Conservation (phyloP, 139 green algal genomes). For the Nannochloris sp. region DNA sequence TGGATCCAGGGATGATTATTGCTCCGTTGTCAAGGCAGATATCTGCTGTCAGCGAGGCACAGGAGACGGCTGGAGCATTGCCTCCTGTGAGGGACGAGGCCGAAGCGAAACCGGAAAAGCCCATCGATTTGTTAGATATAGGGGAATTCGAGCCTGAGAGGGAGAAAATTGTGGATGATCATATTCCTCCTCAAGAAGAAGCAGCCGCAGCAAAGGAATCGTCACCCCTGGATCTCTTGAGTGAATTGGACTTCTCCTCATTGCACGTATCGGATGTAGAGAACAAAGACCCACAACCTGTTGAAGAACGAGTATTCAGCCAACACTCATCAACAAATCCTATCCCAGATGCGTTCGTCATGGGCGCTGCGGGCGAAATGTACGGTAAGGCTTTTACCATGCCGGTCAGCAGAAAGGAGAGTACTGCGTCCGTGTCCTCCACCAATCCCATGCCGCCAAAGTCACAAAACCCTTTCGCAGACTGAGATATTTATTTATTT, state of each 20-base stretch:
- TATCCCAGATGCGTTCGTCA: slow-evolving; percentile 3
- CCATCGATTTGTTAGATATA: slow-evolving; percentile 32
- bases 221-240: neutral
- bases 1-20: neutral
- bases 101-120: neutral
- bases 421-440: neutral
- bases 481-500: neutral
- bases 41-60: neutral
- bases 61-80: neutral
- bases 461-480: slow-evolving; percentile 4
- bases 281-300: too few species aligned
- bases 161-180: neutral
- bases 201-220: slow-evolving; percentile 5
- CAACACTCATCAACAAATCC: neutral
- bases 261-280: too few species aligned
- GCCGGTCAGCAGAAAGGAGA: neutral
- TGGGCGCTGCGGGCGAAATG: neutral
- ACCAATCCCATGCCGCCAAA: neutral
- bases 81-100: neutral
- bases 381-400: neutral
- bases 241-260: neutral
- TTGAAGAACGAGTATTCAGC: too few species aligned
- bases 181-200: neutral
- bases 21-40: slow-evolving; percentile 3
- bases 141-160: neutral